Base-by-base conservation (phyloP, 1,139 yeast genomes). In the Geotrichum bryndzae region DNA sequence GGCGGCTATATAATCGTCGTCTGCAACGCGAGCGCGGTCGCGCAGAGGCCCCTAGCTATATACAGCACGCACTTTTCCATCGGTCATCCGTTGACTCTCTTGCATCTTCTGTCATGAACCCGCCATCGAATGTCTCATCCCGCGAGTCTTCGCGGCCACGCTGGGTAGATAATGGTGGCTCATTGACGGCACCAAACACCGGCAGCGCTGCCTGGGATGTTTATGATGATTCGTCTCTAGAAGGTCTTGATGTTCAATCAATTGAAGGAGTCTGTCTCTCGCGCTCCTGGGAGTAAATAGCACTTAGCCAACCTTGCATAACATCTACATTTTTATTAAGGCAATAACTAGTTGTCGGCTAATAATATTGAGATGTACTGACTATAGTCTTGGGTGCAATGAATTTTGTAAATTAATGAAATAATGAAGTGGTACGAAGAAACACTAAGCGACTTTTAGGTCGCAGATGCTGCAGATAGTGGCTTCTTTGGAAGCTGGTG, bases 201-300 rank as follows among this genome's bases (percentile, higher is more conserved):
- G 18, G 13, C 18, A n/a, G n/a, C 22, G 5, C 48, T 41, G 10
- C 48, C 23, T 61, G 64, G 62, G 62, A 61, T 41, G 52, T 62
- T 11, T 61, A 53, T 31, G 58, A 61, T 23, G 64, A 59, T 41
- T 62, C 62, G 8, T 61, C 59, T 3, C 46, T 61, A 27, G 62
- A 61, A n/a, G 60, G 62, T 22, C 35, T 59, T 15, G 58, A 51
- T 4, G 56, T 61, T 27, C 64, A 61, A 48, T 56, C 56, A 8
- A 59, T 61, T 15, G 54, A 61, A 23, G 64, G 64, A 3, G 59
- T 61, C 13, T 50, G 57, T 25, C 46, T 53, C 15, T 53, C 53
- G 6, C 23, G 53, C 15, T 58, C 56, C 1, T 58, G 60, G 59
- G 48, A 57, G 48, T 41, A n/a, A 41, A n/a, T 41, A 41, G 10